Evolutionary conservation across 2,329 filamentous ascomycete species (phyloP), one percentile per base, ranked within the genome.

Genomic region (Cladorrhinum sp.): DNA sequence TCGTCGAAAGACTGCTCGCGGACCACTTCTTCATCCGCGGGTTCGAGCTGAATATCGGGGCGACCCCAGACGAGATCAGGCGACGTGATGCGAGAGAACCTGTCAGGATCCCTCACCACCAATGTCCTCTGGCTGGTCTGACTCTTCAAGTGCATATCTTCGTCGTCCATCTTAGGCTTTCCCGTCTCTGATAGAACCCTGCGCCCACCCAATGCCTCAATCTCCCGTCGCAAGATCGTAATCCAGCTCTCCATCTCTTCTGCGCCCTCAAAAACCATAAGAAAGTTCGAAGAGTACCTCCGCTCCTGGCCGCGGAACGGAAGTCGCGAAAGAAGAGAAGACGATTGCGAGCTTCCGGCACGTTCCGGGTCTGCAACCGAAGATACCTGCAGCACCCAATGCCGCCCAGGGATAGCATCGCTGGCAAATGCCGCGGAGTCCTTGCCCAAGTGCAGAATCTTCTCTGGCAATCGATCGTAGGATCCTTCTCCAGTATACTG

Each of bases 211-310:
- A 90, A 74, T 5, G 79, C 78, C 67, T 91, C 86, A 56, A 94
- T 92, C 69, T 90, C 86, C 58, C 81, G 81, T 42, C 90, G 83
- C 28, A 94, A 76, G 0, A 82, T 79, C 1, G 81, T 80, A 71
- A 94, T 85, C 91, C 91, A 95, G 49, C 78, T 76, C 62, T 92
- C 87, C 88, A 94, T 90, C 50, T 90, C 86, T 64, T 88, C 85
- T 1, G 88, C 86, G 62, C 78, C 85, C 57, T 91, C 85, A 64
- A 93, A 86, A 0, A 94, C 85, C 71, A 95, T 80, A 23, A 95
- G 75, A 59, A 92, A 82, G 64, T 86, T 89, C 0, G 83, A 80
- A 1, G 83, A 83, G 18, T 80, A 77, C 63, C 82, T 81, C 69
- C 82, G 84, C 58, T 87, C 83, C 9, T 76, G 72, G 42, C 77